phyloP scores from a whole-genome alignment of 352 stramenopile genomes.

The Phytophthora chlamydospora region DNA sequence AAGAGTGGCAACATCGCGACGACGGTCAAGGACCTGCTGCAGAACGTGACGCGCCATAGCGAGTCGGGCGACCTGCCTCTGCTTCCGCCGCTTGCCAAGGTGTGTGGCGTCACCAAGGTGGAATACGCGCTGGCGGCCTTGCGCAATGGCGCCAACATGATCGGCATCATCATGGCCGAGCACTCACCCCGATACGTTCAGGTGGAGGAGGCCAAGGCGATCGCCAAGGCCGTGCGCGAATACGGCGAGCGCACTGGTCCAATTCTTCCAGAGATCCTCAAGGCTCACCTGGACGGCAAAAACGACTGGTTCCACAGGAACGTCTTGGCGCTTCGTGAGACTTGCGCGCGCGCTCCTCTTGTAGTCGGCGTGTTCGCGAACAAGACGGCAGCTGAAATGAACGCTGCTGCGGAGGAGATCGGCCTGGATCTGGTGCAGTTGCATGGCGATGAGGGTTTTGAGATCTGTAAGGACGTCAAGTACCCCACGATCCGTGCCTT shows the following conservation, averaged over 20 bases:
- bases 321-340: constrained; percentile 62
- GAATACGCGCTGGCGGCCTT: constrained; percentile 94
- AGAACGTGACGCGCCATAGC: constrained; percentile 33
- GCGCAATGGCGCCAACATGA: constrained; percentile 94
- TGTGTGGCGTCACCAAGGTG: constrained; percentile 95
- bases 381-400: constrained; percentile 93
- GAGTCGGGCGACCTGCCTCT: constrained; percentile 37
- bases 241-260: constrained; percentile 93
- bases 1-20: constrained; percentile 88
- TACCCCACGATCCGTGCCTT: constrained; percentile 94
- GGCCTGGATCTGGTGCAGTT: constrained; percentile 98
- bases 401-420: constrained; percentile 83
- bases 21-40: constrained; percentile 88
- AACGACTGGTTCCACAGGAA: constrained; percentile 88
- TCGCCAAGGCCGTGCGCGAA: constrained; percentile 91
- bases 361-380: constrained; percentile 98
- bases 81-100: constrained; percentile 81
- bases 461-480: constrained; percentile 79
- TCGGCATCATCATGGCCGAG: constrained; percentile 97
- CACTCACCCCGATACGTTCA: constrained; percentile 91
- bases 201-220: constrained; percentile 84
- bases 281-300: constrained; percentile 33
- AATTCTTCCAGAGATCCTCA: constrained; percentile 58
- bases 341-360: constrained; percentile 80
- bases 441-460: constrained; percentile 95